Conservation (phyloP, 139 green algal species). For the Monoraphidium neglectum region DNA sequence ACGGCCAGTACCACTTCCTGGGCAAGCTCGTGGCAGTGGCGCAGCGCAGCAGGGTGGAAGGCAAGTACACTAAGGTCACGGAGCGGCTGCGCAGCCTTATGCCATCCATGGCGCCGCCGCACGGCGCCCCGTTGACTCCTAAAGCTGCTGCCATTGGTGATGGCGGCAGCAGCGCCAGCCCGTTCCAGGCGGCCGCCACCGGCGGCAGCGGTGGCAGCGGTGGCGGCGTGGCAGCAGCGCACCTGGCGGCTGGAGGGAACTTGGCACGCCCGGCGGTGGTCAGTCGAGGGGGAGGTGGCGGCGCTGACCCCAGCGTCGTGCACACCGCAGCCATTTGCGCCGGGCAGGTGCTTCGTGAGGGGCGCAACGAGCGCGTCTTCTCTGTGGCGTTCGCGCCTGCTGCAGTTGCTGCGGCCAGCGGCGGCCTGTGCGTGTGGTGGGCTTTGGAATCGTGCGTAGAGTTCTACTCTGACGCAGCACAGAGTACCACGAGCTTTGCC, state of each 20-base stretch:
- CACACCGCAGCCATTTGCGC: too few species aligned
- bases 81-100: constrained; percentile 25
- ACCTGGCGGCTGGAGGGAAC: constrained; percentile 4
- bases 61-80: constrained; percentile 42
- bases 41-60: constrained; percentile 21
- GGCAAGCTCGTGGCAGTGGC: constrained; percentile 39
- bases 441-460: constrained; percentile 30
- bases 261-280: background rate
- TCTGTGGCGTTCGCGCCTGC: background rate
- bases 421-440: constrained; percentile 39
- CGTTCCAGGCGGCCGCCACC: background rate
- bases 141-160: background rate
- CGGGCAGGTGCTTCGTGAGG: background rate
- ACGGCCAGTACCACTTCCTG: constrained; percentile 42
- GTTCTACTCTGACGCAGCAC: constrained; percentile 38
- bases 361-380: background rate
- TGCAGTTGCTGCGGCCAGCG: background rate
- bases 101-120: background rate
- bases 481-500: constrained; percentile 43
- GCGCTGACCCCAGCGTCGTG: background rate
- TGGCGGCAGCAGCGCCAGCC: background rate
- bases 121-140: background rate
- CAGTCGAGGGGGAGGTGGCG: too few species aligned
- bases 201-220: too few species aligned
- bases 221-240: too few species aligned